A percentile compares a stretch with the other conserved stretches of the same genome.
Evolutionary conservation across 2,329 filamentous ascomycete species (phyloP).

Genomic region (Aspergillus proliferans): DNA sequence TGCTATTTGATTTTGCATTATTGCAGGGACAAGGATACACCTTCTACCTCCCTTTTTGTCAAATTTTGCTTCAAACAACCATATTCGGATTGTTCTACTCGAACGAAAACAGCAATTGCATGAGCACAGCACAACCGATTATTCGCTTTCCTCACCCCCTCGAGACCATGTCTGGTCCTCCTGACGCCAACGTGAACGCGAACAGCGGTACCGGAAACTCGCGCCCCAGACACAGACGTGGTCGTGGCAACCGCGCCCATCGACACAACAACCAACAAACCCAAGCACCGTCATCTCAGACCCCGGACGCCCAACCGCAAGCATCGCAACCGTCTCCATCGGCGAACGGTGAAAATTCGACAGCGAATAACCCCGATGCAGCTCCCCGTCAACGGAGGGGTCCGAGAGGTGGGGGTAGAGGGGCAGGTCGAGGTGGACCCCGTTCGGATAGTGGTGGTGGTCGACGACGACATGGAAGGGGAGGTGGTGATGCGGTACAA

Average conservation of each 20-base stretch:
- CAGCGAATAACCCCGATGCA: constrained; percentile 4
- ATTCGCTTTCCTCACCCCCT: constrained; percentile 1
- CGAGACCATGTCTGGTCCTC: constrained; percentile 13
- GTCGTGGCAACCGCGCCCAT: constrained; percentile 19
- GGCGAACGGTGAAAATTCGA: constrained; percentile 2
- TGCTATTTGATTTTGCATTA: background rate
- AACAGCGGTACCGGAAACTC: constrained; percentile 1
- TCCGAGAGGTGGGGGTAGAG: constrained; percentile 20
- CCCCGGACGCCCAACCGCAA: constrained; percentile 6
- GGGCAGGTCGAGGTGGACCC: constrained; percentile 6
- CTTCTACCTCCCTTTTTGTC: background rate
- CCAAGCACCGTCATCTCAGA: constrained; percentile 4
- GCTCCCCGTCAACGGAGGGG: constrained; percentile 16
- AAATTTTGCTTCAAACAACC: background rate
- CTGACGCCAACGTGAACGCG: constrained; percentile 7
- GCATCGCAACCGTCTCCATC: constrained; percentile 2
- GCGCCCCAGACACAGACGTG: constrained; percentile 18
- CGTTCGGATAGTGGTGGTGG: constrained; percentile 6
- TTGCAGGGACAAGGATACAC: too few species aligned
- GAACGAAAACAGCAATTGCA: background rate
- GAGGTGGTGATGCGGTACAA: constrained; percentile 11
- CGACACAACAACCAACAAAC: constrained; percentile 12
- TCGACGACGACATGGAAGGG: constrained; percentile 12
- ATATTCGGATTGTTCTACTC: background rate
- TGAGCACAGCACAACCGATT: constrained; percentile 6